phyloP scores from a whole-genome alignment of 345 rosid genomes.

The Laguncularia racemosa region DNA sequence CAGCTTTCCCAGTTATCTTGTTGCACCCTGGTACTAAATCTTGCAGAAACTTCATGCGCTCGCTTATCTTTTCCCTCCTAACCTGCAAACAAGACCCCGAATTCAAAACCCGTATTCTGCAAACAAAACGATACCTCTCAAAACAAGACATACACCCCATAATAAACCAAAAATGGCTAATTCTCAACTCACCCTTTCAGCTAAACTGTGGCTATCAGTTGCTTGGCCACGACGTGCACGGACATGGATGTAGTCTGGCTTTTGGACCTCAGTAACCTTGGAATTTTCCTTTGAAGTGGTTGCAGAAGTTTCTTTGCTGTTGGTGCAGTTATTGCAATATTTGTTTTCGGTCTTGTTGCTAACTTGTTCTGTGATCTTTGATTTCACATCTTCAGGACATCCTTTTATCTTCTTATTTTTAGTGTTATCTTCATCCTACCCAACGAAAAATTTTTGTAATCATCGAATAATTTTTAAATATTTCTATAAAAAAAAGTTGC shows the following conservation, averaged over 20 bases:
- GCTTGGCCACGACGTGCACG: constrained; percentile 98
- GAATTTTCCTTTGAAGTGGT: constrained; percentile 59
- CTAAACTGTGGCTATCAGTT: constrained; percentile 96
- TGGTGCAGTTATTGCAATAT: constrained; percentile 14
- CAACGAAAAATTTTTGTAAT: not conserved
- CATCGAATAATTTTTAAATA: too few species aligned
- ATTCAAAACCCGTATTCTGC: not conserved
- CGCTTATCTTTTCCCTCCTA: constrained; percentile 81
- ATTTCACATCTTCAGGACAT: constrained; percentile 44
- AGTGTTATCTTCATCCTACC: constrained; percentile 34
- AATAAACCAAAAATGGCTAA: not conserved
- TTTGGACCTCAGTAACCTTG: constrained; percentile 50
- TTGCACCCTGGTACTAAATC: constrained; percentile 75
- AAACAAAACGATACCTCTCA: too few species aligned
- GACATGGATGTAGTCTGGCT: constrained; percentile 88
- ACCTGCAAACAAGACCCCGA: constrained; percentile 34
- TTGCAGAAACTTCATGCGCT: constrained; percentile 77
- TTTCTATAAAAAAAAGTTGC: too few species aligned
- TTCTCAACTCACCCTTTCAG: constrained; percentile 72
- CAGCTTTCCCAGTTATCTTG: constrained; percentile 70
- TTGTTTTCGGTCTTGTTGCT: constrained; percentile 19
- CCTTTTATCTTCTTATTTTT: constrained; percentile 28
- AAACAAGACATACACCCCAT: not conserved
- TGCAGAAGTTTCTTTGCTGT: constrained; percentile 34
- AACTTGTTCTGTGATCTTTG: constrained; percentile 46